Evolutionary conservation across 139 green algal genomes (phyloP).

Genomic region (Dunaliella primolecta): DNA sequence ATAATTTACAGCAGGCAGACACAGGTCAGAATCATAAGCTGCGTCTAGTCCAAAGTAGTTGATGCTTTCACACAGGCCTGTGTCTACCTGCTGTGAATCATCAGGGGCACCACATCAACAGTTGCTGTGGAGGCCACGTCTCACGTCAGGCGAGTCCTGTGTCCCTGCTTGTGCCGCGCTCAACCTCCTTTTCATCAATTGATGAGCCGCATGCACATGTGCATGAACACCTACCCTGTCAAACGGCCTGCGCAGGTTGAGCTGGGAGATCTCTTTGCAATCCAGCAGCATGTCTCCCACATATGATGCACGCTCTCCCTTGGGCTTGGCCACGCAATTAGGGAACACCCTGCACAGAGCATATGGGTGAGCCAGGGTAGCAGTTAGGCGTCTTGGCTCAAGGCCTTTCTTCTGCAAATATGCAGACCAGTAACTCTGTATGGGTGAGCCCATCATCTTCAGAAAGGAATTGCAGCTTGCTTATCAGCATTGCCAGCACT

Average conservation of each 20-base stretch:
- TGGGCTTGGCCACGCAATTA: constrained; percentile 73
- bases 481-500: not conserved
- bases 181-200: too few relatives aligned
- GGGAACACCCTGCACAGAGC: constrained; percentile 69
- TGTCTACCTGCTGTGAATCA: too few relatives aligned
- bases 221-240: constrained; percentile 64
- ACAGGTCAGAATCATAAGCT: too few relatives aligned
- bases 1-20: not conserved
- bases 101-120: constrained; percentile 1
- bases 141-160: too few relatives aligned
- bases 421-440: not conserved
- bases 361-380: not conserved
- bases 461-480: not conserved
- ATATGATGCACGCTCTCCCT: constrained; percentile 60
- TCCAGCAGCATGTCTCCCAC: constrained; percentile 64
- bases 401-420: not conserved
- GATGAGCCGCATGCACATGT: too few relatives aligned
- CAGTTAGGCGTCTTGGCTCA: not conserved
- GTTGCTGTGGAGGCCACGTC: not conserved
- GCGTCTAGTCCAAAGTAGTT: too few relatives aligned
- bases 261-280: constrained; percentile 60
- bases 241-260: constrained; percentile 65
- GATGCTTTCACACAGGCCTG: too few relatives aligned
- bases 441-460: not conserved
- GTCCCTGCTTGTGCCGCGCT: too few relatives aligned